Evolutionary conservation across 139 green algal genomes (phyloP), one percentile per base, ranked within the genome.

Genomic region (Tetraselmis chui): DNA sequence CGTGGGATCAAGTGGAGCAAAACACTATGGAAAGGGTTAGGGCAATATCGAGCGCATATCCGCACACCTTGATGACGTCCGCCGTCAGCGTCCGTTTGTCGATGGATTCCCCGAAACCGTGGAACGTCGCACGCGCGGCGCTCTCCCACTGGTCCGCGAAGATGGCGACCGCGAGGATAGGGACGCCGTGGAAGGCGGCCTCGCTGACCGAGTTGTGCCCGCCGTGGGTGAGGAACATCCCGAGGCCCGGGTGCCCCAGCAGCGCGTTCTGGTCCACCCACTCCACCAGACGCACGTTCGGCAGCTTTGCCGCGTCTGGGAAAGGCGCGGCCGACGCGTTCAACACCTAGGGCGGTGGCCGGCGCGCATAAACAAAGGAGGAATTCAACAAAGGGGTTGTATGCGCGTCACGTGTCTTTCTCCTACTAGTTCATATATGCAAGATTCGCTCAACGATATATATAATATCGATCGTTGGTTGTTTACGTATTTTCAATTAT

Each of bases 171-270:
- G 25, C 28, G 27, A 77, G 29, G 28, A 84, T 76, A 29, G 81
- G 81, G 76, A 67, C 32, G 32, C 81, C 76, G 76, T 77, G 76
- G 5, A 26, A 80, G 28, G 74, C 30, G 1, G 25, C 76, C 32
- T 84, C 76, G 28, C 58, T 31, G 11, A 84, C 1, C 1, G 2
- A n/a, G 75, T 80, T 75, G 76, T 45, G 28, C 32, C 81, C 81
- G 32, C 81, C 81, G 29, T 84, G 81, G 27, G 32, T 84, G 1
- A 84, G 28, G 32, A 84, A 84, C 2, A 58, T 2, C 2, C 27
- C 28, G 26, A 84, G 31, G 2, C 28, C 75, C 23, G 29, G 31
- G 29, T 76, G 29, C 25, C 25, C 75, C 31, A 84, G 76, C 45
- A 67, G 11, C 45, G 45, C 45, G 45, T 67, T 67, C 45, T 67